Base-by-base conservation (phyloP, 129 eudicot genomes). In the Lactuca saligna region DNA sequence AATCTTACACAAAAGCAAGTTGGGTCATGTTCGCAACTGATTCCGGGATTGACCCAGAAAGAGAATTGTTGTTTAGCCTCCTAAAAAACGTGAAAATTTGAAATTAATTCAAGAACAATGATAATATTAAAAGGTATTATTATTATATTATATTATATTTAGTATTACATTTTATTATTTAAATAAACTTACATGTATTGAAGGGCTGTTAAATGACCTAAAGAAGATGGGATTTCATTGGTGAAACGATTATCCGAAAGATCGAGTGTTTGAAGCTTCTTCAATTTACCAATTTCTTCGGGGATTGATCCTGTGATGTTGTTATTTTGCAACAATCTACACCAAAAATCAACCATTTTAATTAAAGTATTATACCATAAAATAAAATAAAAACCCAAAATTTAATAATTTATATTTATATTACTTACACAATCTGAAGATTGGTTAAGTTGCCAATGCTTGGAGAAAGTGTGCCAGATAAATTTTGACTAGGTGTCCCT, bases 361-460 rank as follows among this genome's bases (percentile, higher is more conserved):
- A 25, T 25, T 25, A 25, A 25, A 25, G 29, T 25, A 25, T 25
- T 25, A 6, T 59, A 54, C 71, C 70, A 51, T 17, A 3, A 55
- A 25, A 42, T 25, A 54, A 57, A 61, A 35, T 20, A 55, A 25
- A 15, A 32, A 10, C 8, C 57, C 38, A 10, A 9, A 2, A n/a
- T 8, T 20, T 17, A 15, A 6, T 50, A 39, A 16, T 49, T 42
- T 44, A 33, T 46, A 63, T 82, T 81, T 53, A 91, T 42, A 54
- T 20, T 46, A 63, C 83, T 81, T 53, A 91, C 96, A 91, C 80
- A 61, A 88, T 83, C 66, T 91, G 93, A 73, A 91, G 97, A 83
- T 91, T 88, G 53, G 93, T 91, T 44, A 91, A 83, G 78, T 91
- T 91, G 77, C 90, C 96, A 76, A 91, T 91, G 83, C 97, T 91